These are phyloP conservation scores for Saturnispora kantuleensis DNA, from an alignment of 805 yeast species.

Conservation along the genomic window DNA sequence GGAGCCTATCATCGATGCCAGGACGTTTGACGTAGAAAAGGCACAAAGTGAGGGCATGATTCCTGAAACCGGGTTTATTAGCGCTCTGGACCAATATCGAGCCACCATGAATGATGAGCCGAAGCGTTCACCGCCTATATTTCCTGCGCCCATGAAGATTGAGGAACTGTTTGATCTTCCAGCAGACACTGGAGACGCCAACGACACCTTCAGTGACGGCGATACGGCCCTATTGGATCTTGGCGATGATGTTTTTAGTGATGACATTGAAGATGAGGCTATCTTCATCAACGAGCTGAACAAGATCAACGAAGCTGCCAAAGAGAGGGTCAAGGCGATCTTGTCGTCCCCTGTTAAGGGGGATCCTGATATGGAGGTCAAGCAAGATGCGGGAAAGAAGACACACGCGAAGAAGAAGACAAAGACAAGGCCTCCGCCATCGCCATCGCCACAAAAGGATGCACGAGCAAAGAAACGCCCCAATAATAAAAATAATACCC, in stretches of 20 bases:
- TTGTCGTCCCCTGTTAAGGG: background rate
- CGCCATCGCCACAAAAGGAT: background rate
- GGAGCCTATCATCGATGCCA: slow-evolving; percentile 2
- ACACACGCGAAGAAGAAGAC: background rate
- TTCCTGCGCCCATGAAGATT: background rate
- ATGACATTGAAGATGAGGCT: slow-evolving; percentile 3
- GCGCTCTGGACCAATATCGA: slow-evolving; percentile 5
- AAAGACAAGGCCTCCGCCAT: background rate
- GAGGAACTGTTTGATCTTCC: background rate
- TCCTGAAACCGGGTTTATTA: background rate
- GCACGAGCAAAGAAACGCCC: background rate
- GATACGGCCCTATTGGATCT: background rate
- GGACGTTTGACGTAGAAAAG: background rate
- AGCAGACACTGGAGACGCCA: background rate
- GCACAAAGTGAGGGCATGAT: background rate
- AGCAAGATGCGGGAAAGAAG: background rate
- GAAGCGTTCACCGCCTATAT: background rate
- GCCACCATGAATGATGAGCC: background rate
- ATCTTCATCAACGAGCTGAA: slow-evolving; percentile 1
- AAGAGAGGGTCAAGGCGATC: background rate
- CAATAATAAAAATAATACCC: too few species aligned
- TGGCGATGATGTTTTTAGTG: slow-evolving; percentile 5
- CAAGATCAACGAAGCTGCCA: background rate
- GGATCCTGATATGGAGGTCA: background rate
- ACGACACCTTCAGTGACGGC: slow-evolving; percentile 8